Evolutionary conservation across 441 rosid genomes (phyloP), one percentile per base, ranked within the genome.

Genomic region (Populus tomentosa): DNA sequence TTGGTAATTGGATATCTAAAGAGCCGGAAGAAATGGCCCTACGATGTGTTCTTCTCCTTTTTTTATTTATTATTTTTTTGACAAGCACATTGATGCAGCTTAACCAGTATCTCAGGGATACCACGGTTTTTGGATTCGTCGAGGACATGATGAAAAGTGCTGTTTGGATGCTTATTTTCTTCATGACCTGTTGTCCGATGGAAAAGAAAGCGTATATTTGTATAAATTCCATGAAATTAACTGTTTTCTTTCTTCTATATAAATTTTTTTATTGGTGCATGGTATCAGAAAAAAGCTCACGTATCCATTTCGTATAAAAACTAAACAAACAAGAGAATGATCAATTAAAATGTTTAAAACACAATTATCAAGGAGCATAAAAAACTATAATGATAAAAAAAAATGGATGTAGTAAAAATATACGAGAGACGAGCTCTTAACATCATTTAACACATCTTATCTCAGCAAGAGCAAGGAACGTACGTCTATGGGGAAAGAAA

Each of bases 1-100:
- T 76, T n/a, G 68, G 80, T 66, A 66, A 73, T 80, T 75, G 75
- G 70, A 77, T 67, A 73, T 76, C 77, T 73, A 81, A 76, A 81
- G 84, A 67, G 69, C 30, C 59, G 18, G 76, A 73, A 50, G 13
- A 21, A 40, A 7, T 6, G 85, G 24, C 83, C 86, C 85, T 73
- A 78, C 78, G 59, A 73, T 28, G 32, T 30, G 8, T 56, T 28
- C 6, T 69, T 61, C 0, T 36, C 20, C 56, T 62, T 61, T 33
- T 2, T 28, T 28, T 28, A 28, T 28, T n/a, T 28, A n/a, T n/a
- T n/a, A n/a, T n/a, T n/a, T n/a, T n/a, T n/a, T n/a, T 73, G 66
- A 70, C 79, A 65, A 70, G 70, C 67, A 28, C 30, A 28, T 75
- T 72, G 65, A 71, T 76, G 82, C 36, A 67, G 56, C 64, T 56